Percentiles rank a stretch among this genome's conserved stretches.
These are phyloP conservation scores for Penicillium daleae DNA, from an alignment of 495 filamentous ascomycete species.

Conservation along the genomic window DNA sequence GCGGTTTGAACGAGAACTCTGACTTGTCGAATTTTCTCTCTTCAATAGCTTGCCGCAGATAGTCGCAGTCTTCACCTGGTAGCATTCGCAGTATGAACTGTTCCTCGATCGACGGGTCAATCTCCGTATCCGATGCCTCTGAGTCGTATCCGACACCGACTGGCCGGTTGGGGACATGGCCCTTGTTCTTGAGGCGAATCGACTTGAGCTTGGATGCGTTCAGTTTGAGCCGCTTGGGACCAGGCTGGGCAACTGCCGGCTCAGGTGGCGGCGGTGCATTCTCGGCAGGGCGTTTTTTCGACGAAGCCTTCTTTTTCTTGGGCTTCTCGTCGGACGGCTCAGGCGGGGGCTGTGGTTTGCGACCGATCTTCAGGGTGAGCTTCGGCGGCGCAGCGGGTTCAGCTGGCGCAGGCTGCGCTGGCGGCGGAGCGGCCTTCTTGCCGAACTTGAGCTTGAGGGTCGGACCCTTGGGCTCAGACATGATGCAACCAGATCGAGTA, in stretches of 20 bases:
- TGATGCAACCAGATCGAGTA: slow-evolving; percentile 16
- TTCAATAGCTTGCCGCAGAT: slow-evolving; percentile 69
- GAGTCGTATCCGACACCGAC: slow-evolving; percentile 91
- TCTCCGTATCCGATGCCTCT: slow-evolving; percentile 89
- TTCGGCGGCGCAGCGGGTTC: slow-evolving; percentile 46
- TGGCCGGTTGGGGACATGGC: slow-evolving; percentile 64
- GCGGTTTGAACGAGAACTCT: slow-evolving; percentile 75
- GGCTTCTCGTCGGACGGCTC: slow-evolving; percentile 32
- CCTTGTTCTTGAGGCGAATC: slow-evolving; percentile 60
- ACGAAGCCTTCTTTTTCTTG: slow-evolving; percentile 52
- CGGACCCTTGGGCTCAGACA: slow-evolving; percentile 47
- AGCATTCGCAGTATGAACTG: slow-evolving; percentile 88
- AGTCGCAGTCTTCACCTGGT: slow-evolving; percentile 83
- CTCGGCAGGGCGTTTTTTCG: slow-evolving; percentile 49
- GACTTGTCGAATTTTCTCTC: slow-evolving; percentile 72
- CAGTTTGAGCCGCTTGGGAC: slow-evolving; percentile 49
- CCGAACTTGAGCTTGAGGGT: slow-evolving; percentile 57
- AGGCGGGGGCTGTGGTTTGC: slow-evolving; percentile 37
- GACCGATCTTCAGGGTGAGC: slow-evolving; percentile 57
- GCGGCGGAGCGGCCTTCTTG: slow-evolving; percentile 41
- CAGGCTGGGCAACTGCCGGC: slow-evolving; percentile 26
- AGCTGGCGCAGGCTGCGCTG: slow-evolving; percentile 29
- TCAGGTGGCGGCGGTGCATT: slow-evolving; percentile 29
- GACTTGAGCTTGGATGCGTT: slow-evolving; percentile 51
- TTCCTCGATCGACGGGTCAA: slow-evolving; percentile 84